Base-by-base conservation (phyloP, 129 eudicot species). In the Helianthus tuberosus region DNA sequence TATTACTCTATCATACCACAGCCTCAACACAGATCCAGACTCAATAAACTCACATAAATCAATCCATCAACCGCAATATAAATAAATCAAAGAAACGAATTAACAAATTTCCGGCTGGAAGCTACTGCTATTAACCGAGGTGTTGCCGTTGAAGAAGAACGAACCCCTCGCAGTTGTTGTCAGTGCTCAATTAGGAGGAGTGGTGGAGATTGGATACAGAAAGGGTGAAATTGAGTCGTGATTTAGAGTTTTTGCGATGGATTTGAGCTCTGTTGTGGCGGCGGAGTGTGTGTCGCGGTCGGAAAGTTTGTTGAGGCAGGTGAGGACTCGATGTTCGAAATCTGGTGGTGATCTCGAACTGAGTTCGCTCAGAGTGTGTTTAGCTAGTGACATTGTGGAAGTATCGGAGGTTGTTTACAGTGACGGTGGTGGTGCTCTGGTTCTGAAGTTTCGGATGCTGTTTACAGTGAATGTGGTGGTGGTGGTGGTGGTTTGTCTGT, bases 251-350 rank as follows among this genome's bases (percentile, higher is more conserved):
- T 66, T 86, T 48, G 90, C 87, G 58, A 92, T 92, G 63, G 89
- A 79, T 9, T 89, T 88, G 41, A 92, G 96, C 74, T 92, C 96
- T 0, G 74, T 51, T 8, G 89, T 89, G 12, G 97, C 96, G 29
- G 87, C 79, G 49, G 93, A 47, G 79, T 87, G 92, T 5, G 97
- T 92, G 58, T 92, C 97, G 1, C 93, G 79, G 79, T 92, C 97
- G 32, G 97, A 83, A 6, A 92, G 91, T 48, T 86, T 86, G 80
- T 82, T 86, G 73, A 92, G 87, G 82, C 86, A 87, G 7, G 82
- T 68, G 77, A 87, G 89, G 5, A 87, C 88, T 25, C 88, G 83
- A 51, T 89, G 93, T 74, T 84, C 88, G 66, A 92, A 85, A 71
- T 83, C 96, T 3, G 89, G 87, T 11, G 89, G 16, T 17, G 75